Conservation (phyloP, 106 monocot genomes). For the Dendrobium huoshanense region DNA sequence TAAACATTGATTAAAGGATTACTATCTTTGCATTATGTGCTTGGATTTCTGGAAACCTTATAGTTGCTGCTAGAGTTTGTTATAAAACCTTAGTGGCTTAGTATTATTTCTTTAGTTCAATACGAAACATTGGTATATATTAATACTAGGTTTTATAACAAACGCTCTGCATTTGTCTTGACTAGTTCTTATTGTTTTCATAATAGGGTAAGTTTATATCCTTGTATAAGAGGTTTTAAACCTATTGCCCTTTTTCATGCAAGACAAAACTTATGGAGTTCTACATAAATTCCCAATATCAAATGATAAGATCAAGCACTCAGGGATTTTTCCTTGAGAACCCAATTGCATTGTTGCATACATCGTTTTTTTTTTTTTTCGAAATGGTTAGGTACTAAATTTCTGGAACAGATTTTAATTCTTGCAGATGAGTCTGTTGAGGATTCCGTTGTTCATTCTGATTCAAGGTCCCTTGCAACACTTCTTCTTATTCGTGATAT, state of each 20-base stretch:
- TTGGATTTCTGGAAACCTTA: not conserved
- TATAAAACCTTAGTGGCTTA: not conserved
- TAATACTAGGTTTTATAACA: not conserved
- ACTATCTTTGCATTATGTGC: not conserved
- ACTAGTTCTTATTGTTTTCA: not conserved
- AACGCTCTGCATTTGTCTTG: not conserved
- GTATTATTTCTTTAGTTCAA: not conserved
- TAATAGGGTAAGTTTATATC: not conserved
- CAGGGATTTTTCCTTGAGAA: not conserved
- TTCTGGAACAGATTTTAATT: slow-evolving; percentile 79
- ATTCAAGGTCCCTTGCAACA: slow-evolving; percentile 87
- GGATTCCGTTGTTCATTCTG: slow-evolving; percentile 84
- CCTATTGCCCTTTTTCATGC: not conserved
- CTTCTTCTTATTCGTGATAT: slow-evolving; percentile 97
- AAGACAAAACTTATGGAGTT: not conserved
- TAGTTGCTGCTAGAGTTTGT: not conserved
- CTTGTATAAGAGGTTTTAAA: not conserved
- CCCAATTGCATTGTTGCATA: not conserved
- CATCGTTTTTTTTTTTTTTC: not conserved
- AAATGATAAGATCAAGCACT: not conserved
- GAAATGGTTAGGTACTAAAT: slow-evolving; percentile 28
- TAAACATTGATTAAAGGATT: no score
- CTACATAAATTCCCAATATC: not conserved
- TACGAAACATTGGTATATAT: not conserved
- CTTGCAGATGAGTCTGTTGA: slow-evolving; percentile 92